Evolutionary conservation across 148 eudicot genomes (phyloP).

Genomic region (Euryodendron excelsum): DNA sequence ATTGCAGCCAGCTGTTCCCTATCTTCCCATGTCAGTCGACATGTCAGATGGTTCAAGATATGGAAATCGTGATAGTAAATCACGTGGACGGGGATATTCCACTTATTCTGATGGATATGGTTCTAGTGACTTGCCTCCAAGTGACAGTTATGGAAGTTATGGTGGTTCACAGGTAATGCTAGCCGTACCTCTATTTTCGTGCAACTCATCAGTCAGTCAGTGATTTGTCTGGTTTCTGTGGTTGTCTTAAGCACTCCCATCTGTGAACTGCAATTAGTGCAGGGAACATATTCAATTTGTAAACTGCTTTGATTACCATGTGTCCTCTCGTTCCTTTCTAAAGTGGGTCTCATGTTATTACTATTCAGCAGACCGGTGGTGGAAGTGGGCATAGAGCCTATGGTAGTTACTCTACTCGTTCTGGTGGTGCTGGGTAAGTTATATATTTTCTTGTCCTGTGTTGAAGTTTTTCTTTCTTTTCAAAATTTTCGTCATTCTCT

Average conservation of each 20-base stretch:
- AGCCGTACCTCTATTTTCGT: neutral
- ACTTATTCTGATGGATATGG: constrained; percentile 63
- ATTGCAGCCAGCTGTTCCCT: constrained; percentile 53
- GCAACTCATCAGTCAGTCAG: too few relatives aligned
- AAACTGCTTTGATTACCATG: neutral
- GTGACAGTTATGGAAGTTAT: constrained; percentile 59
- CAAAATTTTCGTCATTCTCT: neutral
- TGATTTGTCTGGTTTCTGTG: neutral
- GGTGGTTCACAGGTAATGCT: constrained; percentile 66
- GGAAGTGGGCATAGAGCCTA: constrained; percentile 61
- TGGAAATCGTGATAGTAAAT: constrained; percentile 51
- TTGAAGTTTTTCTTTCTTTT: neutral
- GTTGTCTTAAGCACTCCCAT: neutral
- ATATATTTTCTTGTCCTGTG: neutral
- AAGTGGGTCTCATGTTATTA: neutral
- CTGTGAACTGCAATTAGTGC: neutral
- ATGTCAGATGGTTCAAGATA: constrained; percentile 45
- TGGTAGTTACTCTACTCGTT: constrained; percentile 66
- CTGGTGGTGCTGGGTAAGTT: constrained; percentile 58
- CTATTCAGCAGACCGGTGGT: constrained; percentile 47
- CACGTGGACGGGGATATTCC: constrained; percentile 58
- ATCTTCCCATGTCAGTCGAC: constrained; percentile 46
- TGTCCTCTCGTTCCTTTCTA: neutral
- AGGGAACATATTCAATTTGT: neutral
- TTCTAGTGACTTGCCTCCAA: constrained; percentile 39